A percentile compares a stretch with the other conserved stretches of the same genome.
phyloP scores from a whole-genome alignment of 78 protist species.

The Dictyostelium intermedium region DNA sequence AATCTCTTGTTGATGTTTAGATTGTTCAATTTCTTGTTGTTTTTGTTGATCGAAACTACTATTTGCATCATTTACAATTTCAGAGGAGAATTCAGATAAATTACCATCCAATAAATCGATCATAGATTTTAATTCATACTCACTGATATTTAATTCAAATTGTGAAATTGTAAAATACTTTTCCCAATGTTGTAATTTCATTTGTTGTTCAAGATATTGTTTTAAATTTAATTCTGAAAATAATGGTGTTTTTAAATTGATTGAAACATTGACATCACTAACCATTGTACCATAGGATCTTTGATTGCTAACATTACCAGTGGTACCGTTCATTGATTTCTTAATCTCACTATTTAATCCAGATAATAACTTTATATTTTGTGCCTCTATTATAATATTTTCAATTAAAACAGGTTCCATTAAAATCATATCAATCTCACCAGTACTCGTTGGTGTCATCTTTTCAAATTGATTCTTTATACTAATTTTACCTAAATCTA shows the following conservation, averaged over 20 bases:
- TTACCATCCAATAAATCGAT: constrained; percentile 63
- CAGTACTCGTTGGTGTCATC: neutral
- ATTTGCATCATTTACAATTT: constrained; percentile 8
- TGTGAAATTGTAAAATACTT: constrained; percentile 9
- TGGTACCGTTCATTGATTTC: neutral
- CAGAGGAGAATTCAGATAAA: constrained; percentile 58
- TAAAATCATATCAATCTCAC: neutral
- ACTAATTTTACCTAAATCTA: constrained; percentile 36
- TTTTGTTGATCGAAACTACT: neutral
- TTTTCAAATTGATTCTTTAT: constrained; percentile 32
- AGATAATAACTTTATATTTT: constrained; percentile 31
- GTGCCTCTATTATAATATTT: constrained; percentile 35
- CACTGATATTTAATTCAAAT: constrained; percentile 29
- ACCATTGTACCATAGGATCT: constrained; percentile 62
- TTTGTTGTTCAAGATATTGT: neutral
- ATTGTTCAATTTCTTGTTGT: neutral
- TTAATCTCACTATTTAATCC: constrained; percentile 23
- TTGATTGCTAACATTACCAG: neutral
- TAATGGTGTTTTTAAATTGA: constrained; percentile 41
- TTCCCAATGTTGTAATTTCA: constrained; percentile 27
- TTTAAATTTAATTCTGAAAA: neutral
- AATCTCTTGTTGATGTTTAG: neutral
- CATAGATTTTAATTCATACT: constrained; percentile 41
- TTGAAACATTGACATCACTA: constrained; percentile 27
- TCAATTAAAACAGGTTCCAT: neutral